A percentile compares a stretch with the other conserved stretches of the same genome.
Conservation (phyloP, 2,329 filamentous ascomycete genomes). For the Dactylellina parvicollis region DNA sequence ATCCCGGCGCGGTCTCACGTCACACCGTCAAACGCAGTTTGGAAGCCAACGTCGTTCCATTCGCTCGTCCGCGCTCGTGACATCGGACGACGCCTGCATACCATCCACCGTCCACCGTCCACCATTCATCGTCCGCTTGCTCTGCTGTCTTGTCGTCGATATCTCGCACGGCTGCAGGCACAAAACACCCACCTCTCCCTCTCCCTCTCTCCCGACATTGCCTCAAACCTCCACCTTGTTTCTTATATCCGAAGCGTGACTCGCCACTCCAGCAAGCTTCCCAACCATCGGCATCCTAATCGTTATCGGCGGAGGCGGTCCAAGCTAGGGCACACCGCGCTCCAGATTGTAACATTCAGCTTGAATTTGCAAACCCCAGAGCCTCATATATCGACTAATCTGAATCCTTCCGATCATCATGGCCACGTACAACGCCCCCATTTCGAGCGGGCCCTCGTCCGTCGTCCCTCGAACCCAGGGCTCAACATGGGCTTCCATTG, state of each 20-base stretch:
- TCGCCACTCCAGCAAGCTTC: background rate
- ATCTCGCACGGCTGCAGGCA: background rate
- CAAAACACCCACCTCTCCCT: background rate
- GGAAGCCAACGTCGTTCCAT: background rate
- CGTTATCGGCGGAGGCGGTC: slow-evolving; percentile 29
- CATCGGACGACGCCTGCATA: slow-evolving; percentile 8
- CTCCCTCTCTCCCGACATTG: background rate
- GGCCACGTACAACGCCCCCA: slow-evolving; percentile 13
- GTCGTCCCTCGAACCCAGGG: slow-evolving; percentile 33
- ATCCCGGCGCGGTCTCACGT: slow-evolving; percentile 28
- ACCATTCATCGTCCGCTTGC: no score
- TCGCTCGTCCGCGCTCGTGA: slow-evolving; percentile 19
- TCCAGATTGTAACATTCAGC: slow-evolving; percentile 7
- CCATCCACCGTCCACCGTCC: no score
- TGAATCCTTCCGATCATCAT: background rate
- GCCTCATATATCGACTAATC: background rate
- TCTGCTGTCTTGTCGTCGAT: background rate
- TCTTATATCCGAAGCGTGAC: background rate
- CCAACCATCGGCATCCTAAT: slow-evolving; percentile 4
- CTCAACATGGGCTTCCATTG: slow-evolving; percentile 49
- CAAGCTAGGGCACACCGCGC: slow-evolving; percentile 15
- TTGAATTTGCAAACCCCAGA: background rate
- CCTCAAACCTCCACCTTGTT: background rate
- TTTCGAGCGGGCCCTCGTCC: slow-evolving; percentile 8
- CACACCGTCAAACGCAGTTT: background rate